Evolutionary conservation across 495 filamentous ascomycete species (phyloP), one percentile per base, ranked within the genome.

Genomic region (Lepidopterella palustris): DNA sequence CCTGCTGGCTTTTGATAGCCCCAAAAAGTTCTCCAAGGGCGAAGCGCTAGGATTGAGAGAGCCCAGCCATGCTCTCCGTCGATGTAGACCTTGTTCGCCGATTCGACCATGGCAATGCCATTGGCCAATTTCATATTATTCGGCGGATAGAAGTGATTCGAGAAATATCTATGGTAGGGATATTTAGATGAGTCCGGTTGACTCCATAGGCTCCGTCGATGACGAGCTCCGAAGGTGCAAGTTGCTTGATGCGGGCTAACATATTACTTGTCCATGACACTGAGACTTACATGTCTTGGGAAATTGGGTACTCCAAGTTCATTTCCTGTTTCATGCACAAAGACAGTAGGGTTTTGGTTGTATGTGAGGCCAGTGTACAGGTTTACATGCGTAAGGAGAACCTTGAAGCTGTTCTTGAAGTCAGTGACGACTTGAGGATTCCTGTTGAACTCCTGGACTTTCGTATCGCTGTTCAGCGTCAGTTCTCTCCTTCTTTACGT

Each of bases 151-250:
- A 75, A 80, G 61, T 83, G 80, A 61, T 83, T 71, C 18, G 74
- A 77, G 63, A 73, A 79, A 81, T 77, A 64, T 81, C 79, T 3
- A 83, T 67, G 61, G 77, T 76, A 15, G 69, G 54, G 54, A 81
- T 73, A 31, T 40, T 49, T 18, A 81, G 70, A 61, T 81, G 76
- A 15, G 74, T 77, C 50, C 58, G 68, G 71, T 82, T 82, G 56
- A 83, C 70, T 21, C 80, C 80, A 58, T 82, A 82, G 2, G 79
- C 81, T 18, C 80, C 79, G 57, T 82, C 79, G 23, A 82, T 70
- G 63, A 67, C 66, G 4, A 83, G 75, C 63, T 81, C 82, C 18
- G 72, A 58, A 1, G 79, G 79, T 45, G 70, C 79, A 24, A 82
- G 74, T 24, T 68, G 48, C 67, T 82, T 81, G 55, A 83, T 71